These are phyloP conservation scores for Vicia villosa DNA, from an alignment of 306 rosid genomes.

Conservation along the genomic window DNA sequence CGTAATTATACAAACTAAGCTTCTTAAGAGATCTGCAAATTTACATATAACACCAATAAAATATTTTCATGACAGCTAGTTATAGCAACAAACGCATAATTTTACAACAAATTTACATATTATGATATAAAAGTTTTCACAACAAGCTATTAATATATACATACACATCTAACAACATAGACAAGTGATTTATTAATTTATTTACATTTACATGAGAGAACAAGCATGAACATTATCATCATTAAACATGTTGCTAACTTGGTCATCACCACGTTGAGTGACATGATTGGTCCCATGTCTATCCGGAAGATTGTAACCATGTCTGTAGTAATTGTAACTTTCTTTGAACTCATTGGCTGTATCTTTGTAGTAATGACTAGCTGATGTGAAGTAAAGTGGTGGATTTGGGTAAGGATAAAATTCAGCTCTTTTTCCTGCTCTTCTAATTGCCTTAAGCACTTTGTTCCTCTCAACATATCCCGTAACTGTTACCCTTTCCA, in stretches of 20 bases:
- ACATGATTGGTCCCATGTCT: constrained; percentile 71
- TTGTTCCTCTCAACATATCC: constrained; percentile 89
- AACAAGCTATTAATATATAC: not conserved
- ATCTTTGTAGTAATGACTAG: constrained; percentile 67
- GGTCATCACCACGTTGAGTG: constrained; percentile 82
- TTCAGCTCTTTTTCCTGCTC: constrained; percentile 89
- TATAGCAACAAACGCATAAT: not conserved
- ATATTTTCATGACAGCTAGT: not conserved
- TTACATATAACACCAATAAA: not conserved
- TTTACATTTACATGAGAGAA: constrained; percentile 62
- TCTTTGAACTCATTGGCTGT: constrained; percentile 73
- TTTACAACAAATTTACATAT: constrained; percentile 23
- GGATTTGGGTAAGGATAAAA: constrained; percentile 88
- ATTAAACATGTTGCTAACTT: constrained; percentile 92
- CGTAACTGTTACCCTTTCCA: constrained; percentile 68
- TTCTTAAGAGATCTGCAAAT: not conserved
- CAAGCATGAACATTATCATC: constrained; percentile 94
- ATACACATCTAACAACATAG: not conserved
- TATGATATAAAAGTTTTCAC: not conserved
- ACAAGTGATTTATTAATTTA: not conserved
- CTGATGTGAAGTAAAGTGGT: constrained; percentile 78
- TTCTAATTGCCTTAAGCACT: constrained; percentile 79
- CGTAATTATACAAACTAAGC: not conserved
- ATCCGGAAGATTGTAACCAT: constrained; percentile 83
- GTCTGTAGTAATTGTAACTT: constrained; percentile 85